phyloP scores from a whole-genome alignment of 176 grass and related monocot species.

The Chloris gayana region DNA sequence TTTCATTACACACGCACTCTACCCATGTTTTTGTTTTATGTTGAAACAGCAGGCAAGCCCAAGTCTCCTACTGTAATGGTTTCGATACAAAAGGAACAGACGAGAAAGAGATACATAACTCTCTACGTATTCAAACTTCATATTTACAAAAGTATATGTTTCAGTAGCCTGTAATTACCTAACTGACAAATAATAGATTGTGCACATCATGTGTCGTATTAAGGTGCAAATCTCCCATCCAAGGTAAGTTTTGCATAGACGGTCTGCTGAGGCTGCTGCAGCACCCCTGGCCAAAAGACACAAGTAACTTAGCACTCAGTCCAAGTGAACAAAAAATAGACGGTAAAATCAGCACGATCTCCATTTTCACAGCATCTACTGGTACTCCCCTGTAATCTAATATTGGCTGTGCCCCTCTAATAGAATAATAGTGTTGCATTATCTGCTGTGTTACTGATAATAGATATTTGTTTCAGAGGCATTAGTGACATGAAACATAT shows the following conservation, averaged over 20 bases:
- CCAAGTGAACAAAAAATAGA: background rate
- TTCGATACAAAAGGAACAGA: background rate
- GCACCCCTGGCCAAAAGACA: background rate
- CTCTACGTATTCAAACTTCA: background rate
- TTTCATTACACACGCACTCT: background rate
- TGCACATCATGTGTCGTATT: background rate
- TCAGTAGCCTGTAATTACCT: slow-evolving; percentile 9
- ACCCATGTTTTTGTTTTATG: background rate
- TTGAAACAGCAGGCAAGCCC: background rate
- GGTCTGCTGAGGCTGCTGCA: background rate
- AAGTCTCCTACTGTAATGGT: background rate
- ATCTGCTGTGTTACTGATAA: background rate
- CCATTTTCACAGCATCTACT: background rate
- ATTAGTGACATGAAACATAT: slow-evolving; percentile 12
- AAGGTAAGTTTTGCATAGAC: slow-evolving; percentile 4
- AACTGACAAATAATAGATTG: background rate
- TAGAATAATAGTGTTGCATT: background rate
- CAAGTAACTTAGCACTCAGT: background rate
- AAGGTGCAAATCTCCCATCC: slow-evolving; percentile 1
- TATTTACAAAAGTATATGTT: slow-evolving; percentile 9
- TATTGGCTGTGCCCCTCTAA: background rate
- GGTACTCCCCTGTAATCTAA: background rate
- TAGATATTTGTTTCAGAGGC: slow-evolving; percentile 10
- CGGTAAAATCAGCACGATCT: background rate
- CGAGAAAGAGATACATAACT: background rate